Base-by-base conservation (phyloP, 305 asterid genomes). In the Fraxinus dipetala region DNA sequence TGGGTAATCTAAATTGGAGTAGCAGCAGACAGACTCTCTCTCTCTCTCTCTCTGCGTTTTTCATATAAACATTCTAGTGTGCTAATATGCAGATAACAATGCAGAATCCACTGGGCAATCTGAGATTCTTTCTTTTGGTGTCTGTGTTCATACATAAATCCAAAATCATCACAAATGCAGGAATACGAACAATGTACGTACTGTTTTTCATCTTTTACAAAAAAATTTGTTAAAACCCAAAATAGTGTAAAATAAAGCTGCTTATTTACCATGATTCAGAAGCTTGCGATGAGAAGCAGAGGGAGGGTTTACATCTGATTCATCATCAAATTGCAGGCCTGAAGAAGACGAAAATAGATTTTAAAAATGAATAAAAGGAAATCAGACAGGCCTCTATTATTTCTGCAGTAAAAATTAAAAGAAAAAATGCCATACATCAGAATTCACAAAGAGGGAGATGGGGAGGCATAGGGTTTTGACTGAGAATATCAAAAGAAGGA, bases 241-340 rank as follows among this genome's bases (percentile, higher is more conserved):
- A 56, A 5, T 18, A 2, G 4, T 6, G 0, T 24, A 20, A 51
- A 38, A 51, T 35, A 24, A 67, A 67, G 67, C 24, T 8, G 0
- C 14, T 8, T 38, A 73, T 30, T 80, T 90, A 89, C 95, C 91
- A 30, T 61, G 81, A 31, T 35, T 79, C 61, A 91, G 92, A 85
- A 93, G 91, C 91, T 88, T 93, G 80, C 96, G 92, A 78, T 86
- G 87, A 24, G 88, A 30, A 40, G 78, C 83, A 22, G 85, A 36
- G 13, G 13, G 13, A 56, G 80, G 51, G 13, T 30, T 63, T 51
- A 78, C 20, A 16, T 35, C 45, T 0, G 78, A 18, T 82, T 67
- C 80, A 34, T 59, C 31, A 59, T 45, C 72, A 61, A 61, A 7
- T 22, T 61, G 32, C 32, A 61, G 11, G 30, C 72, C 88, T 82